Percentiles rank a stretch among this genome's conserved stretches.
These are phyloP conservation scores for Glycyrrhiza uralensis DNA, from an alignment of 306 rosid genomes.

Conservation along the genomic window DNA sequence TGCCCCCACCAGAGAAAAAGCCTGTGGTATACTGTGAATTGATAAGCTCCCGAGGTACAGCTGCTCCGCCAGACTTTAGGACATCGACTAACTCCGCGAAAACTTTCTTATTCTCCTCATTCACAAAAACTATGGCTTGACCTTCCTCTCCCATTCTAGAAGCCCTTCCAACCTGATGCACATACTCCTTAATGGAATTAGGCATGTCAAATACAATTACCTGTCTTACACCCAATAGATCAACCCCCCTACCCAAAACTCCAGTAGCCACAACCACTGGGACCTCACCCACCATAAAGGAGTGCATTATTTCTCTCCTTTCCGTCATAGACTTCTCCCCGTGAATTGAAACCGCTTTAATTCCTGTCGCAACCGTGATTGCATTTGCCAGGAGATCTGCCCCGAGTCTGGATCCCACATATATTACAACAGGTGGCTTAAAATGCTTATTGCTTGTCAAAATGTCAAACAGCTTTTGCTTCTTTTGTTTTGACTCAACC, in stretches of 20 bases:
- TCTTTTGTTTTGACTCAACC: conserved; percentile 82
- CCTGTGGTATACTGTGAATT: conserved; percentile 39
- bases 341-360: conserved; percentile 65
- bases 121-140: conserved; percentile 63
- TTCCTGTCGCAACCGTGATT: conserved; percentile 59
- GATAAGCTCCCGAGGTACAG: conserved; percentile 66
- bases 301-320: conserved; percentile 74
- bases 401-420: conserved; percentile 72
- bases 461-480: conserved; percentile 77
- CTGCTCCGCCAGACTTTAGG: conserved; percentile 64
- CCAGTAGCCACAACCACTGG: conserved; percentile 84
- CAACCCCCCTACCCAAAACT: conserved; percentile 81
- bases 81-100: conserved; percentile 55
- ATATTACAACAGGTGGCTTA: conserved; percentile 71
- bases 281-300: conserved; percentile 64
- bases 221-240: conserved; percentile 72
- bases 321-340: conserved; percentile 86
- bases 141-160: conserved; percentile 91
- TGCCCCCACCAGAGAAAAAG: conserved; percentile 31
- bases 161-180: conserved; percentile 87
- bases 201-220: conserved; percentile 86
- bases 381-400: conserved; percentile 85
- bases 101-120: conserved; percentile 62
- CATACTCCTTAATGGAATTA: conserved; percentile 72
- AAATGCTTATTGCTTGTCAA: conserved; percentile 66